Percentiles rank a stretch among this genome's conserved stretches.
phyloP scores from a whole-genome alignment of 176 grass and related monocot species.

The Aegilops sharonensis region DNA sequence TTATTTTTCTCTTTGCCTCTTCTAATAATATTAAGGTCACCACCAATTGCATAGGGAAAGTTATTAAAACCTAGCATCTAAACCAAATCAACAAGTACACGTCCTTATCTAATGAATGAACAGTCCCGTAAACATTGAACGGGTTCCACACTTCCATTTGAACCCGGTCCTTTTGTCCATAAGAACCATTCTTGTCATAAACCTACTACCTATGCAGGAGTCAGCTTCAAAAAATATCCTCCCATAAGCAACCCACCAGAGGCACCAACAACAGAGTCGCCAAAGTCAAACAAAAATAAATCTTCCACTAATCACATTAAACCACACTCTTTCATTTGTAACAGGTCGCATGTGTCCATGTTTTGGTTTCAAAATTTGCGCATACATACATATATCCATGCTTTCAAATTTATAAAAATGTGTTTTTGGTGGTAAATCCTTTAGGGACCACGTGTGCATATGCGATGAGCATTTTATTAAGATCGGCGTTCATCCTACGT shows the following conservation, averaged over 20 bases:
- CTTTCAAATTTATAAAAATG: no score
- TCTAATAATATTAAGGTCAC: background rate
- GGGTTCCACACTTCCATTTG: background rate
- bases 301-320: background rate
- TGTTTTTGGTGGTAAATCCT: background rate
- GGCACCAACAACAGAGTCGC: background rate
- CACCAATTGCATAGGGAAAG: no score
- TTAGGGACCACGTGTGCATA: no score
- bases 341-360: background rate
- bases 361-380: background rate
- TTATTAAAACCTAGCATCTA: no score
- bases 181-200: background rate
- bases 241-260: background rate
- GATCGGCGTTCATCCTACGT: background rate
- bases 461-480: background rate
- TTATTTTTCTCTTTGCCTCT: background rate
- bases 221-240: background rate
- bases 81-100: no score
- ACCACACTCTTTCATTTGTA: background rate
- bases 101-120: background rate
- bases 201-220: no score
- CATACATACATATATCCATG: background rate
- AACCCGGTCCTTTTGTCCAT: background rate
- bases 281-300: background rate
- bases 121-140: background rate